Evolutionary conservation across 2,329 filamentous ascomycete genomes (phyloP).

Genomic region (Didymella exigua): DNA sequence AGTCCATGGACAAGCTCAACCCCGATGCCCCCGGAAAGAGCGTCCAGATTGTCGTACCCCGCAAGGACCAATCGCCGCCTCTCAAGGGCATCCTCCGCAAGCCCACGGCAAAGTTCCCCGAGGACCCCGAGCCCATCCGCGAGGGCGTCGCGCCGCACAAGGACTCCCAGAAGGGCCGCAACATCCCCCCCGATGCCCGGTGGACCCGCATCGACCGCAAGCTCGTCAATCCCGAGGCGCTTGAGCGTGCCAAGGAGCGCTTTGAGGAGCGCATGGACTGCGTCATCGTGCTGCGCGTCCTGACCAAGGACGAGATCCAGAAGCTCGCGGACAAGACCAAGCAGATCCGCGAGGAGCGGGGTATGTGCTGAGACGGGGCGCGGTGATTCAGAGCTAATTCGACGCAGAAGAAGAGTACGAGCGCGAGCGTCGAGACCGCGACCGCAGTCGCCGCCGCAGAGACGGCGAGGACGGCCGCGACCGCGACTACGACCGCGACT

Average conservation of each 20-base stretch:
- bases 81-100: conserved; percentile 82
- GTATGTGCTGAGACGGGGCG: conserved; percentile 10
- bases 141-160: conserved; percentile 95
- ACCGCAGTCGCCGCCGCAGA: conserved; percentile 33
- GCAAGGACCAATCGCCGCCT: conserved; percentile 68
- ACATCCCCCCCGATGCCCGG: conserved; percentile 74
- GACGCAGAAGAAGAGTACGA: conserved; percentile 43
- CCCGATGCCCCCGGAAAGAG: conserved; percentile 37
- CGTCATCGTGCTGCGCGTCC: conserved; percentile 87
- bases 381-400: background rate
- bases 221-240: conserved; percentile 85
- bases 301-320: conserved; percentile 89
- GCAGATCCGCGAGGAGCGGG: conserved; percentile 67
- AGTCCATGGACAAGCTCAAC: conserved; percentile 29
- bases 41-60: conserved; percentile 72
- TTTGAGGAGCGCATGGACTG: conserved; percentile 93
- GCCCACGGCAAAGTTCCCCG: conserved; percentile 82
- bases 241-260: conserved; percentile 85
- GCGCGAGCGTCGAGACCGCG: conserved; percentile 35
- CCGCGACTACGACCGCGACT: conserved; percentile 31
- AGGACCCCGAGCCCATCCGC: conserved; percentile 79
- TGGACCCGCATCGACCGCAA: conserved; percentile 94
- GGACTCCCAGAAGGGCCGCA: conserved; percentile 73
- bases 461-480: conserved; percentile 40
- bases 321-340: conserved; percentile 81